These are phyloP conservation scores for Silene coronaria DNA, from an alignment of 179 eudicot species.

Conservation along the genomic window DNA sequence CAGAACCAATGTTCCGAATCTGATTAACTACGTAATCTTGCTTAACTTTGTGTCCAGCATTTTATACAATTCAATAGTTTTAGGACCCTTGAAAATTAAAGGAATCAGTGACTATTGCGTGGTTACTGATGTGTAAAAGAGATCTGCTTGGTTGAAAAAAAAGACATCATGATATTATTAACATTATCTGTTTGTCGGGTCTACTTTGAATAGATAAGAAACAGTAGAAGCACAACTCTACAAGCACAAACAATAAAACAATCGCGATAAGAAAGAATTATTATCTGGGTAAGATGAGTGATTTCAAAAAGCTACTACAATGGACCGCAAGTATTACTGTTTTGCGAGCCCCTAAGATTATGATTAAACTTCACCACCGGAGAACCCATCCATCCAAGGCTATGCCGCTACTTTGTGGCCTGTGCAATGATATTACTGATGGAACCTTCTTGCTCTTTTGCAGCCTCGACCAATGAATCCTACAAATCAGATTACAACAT, in stretches of 20 bases:
- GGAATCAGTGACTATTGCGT: too few relatives aligned
- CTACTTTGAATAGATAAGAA: neutral
- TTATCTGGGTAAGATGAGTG: neutral
- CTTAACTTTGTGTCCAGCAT: neutral
- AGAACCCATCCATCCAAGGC: neutral
- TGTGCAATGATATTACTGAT: constrained; percentile 89
- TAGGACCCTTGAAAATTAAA: neutral
- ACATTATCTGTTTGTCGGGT: neutral
- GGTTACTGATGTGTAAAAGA: neutral
- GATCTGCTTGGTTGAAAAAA: too few relatives aligned
- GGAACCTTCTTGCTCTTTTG: constrained; percentile 84
- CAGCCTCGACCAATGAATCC: constrained; percentile 92
- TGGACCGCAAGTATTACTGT: neutral
- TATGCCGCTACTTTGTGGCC: constrained; percentile 63
- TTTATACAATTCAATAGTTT: neutral
- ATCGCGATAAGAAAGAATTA: neutral
- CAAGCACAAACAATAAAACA: neutral
- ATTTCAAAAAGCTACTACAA: neutral
- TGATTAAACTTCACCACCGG: neutral
- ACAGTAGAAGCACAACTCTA: neutral
- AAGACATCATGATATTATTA: too few relatives aligned
- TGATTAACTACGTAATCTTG: neutral
- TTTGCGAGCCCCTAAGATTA: neutral
- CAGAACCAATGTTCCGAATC: neutral
- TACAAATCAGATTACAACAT: constrained; percentile 23